These are phyloP conservation scores for Leishmania major DNA, from an alignment of 208 protist species.

Conservation along the genomic window DNA sequence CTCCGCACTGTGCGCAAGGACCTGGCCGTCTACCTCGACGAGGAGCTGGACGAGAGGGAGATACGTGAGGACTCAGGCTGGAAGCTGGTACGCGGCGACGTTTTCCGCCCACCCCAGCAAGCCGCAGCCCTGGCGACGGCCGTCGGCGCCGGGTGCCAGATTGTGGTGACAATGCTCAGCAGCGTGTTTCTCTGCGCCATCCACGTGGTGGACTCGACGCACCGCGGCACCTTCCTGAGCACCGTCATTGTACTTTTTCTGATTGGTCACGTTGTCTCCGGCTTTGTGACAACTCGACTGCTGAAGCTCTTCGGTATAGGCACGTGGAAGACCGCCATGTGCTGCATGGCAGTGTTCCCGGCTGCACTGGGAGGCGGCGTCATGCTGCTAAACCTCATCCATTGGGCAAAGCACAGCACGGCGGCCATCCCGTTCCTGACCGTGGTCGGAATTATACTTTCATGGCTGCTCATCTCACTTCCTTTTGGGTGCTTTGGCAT, in stretches of 20 bases:
- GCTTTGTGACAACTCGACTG: constrained; percentile 87
- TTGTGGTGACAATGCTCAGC: constrained; percentile 67
- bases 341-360: constrained; percentile 49
- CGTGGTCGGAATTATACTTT: constrained; percentile 43
- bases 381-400: constrained; percentile 68
- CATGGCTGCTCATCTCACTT: constrained; percentile 93
- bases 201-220: constrained; percentile 88
- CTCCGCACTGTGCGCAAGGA: constrained; percentile 38
- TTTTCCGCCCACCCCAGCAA: constrained; percentile 92
- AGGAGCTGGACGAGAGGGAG: constrained; percentile 35
- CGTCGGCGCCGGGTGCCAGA: constrained; percentile 92
- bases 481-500: constrained; percentile 93
- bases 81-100: constrained; percentile 97
- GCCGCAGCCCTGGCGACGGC: constrained; percentile 80
- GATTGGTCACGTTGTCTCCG: constrained; percentile 70
- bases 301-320: constrained; percentile 85
- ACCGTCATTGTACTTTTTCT: constrained; percentile 72
- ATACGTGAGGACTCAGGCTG: constrained; percentile 63
- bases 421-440: constrained; percentile 70
- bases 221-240: constrained; percentile 91
- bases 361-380: constrained; percentile 39
- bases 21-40: constrained; percentile 31
- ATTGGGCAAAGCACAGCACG: constrained; percentile 57
- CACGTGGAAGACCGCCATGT: constrained; percentile 86
- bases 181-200: constrained; percentile 73